Evolutionary conservation across 2,329 filamentous ascomycete species (phyloP), one percentile per base, ranked within the genome.

Genomic region (Setomelanomma holmii): DNA sequence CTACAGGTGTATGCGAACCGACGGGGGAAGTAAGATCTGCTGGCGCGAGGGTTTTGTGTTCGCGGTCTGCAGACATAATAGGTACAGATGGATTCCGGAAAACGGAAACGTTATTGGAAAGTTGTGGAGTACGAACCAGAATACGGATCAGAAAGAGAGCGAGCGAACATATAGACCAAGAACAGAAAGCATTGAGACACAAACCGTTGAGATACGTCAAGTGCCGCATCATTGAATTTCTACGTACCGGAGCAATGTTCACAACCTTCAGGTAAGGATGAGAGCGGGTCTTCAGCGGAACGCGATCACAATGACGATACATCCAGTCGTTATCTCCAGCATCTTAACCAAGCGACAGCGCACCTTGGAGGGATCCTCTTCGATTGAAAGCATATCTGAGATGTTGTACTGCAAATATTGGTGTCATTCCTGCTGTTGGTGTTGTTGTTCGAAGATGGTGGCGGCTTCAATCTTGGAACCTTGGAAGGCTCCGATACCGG

Each of bases 1-100:
- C 55, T 10, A 51, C 35, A 1, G 52, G 46, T 17, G 57, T 56
- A 22, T 55, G 55, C 3, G 40, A 34, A 34, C 52, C 49, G 11
- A 55, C 45, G 2, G n/a, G 17, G 8, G 48, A 52, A 7, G 46
- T 58, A 34, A 52, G 40, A 24, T 49, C 42, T 22, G 40, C 35
- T 22, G 54, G 51, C n/a, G 54, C 50, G 33, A 51, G 24, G 1
- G 43, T 51, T 34, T 51, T 49, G 21, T 53, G 51, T 36, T 49
- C 46, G 40, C 27, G 21, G 42, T 56, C 49, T 20, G 19, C 34
- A n/a, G 34, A 36, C 34, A 36, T 36, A n/a, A 16, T 36, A n/a
- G n/a, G n/a, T n/a, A n/a, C n/a, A n/a, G n/a, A n/a, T n/a, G n/a
- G n/a, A n/a, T n/a, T n/a, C n/a, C n/a, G n/a, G n/a, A n/a, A n/a